phyloP scores from a whole-genome alignment of 176 grass and related monocot species.

The Paspalum notatum region DNA sequence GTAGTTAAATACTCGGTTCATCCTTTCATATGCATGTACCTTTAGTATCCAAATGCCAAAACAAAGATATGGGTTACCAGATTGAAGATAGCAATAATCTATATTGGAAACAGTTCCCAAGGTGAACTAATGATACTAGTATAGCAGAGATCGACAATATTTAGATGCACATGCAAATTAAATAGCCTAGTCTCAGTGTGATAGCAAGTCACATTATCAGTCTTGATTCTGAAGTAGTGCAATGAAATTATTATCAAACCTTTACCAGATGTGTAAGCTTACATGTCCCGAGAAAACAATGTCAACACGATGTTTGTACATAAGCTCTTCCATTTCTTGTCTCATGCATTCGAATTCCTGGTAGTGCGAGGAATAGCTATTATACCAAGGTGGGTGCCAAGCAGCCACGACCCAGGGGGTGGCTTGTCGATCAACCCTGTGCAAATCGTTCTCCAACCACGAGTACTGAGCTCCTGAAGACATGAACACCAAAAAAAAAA shows the following conservation, averaged over 20 bases:
- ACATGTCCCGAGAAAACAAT: conserved; percentile 90
- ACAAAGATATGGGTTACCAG: background rate
- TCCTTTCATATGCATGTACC: conserved; percentile 93
- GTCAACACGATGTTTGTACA: conserved; percentile 69
- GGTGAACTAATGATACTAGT: background rate
- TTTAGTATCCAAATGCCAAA: conserved; percentile 25
- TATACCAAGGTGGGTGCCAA: conserved; percentile 97
- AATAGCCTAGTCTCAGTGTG: no score
- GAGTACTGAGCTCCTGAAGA: conserved; percentile 69
- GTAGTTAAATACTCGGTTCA: conserved; percentile 92
- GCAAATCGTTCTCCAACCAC: conserved; percentile 77
- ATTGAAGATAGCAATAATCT: background rate
- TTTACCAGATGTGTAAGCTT: conserved; percentile 15
- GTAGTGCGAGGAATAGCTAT: conserved; percentile 92
- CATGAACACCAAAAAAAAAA: background rate
- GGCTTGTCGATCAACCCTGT: conserved; percentile 53
- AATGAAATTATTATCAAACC: background rate
- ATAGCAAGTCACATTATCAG: background rate
- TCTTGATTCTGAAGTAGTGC: background rate
- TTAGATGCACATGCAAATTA: no score
- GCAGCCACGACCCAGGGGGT: conserved; percentile 84
- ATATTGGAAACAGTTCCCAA: background rate
- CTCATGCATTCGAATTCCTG: conserved; percentile 98
- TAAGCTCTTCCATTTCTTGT: conserved; percentile 79
- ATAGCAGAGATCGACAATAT: no score